Conservation (phyloP, 2,329 filamentous ascomycete species). For the Fusarium armeniacum region DNA sequence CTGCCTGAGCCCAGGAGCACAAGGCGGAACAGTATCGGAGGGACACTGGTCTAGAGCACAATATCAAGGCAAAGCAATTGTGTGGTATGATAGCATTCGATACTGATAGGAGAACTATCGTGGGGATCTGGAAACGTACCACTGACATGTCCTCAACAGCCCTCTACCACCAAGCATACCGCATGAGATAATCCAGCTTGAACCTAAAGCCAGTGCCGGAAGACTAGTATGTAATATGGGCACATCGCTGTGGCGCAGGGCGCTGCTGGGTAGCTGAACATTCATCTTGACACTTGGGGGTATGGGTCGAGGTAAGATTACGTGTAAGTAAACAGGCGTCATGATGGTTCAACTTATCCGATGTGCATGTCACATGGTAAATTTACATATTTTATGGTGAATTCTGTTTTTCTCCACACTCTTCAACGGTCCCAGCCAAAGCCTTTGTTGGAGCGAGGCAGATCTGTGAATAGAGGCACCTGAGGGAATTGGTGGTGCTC, state of each 20-base stretch:
- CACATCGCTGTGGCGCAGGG: conserved; percentile 28
- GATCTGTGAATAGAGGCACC: conserved; percentile 21
- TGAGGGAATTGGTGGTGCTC: conserved; percentile 20
- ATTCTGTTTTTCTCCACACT: conserved; percentile 4
- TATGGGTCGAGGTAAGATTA: conserved; percentile 20
- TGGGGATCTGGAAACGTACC: background rate
- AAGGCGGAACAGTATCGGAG: background rate
- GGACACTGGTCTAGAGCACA: background rate
- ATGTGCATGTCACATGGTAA: conserved; percentile 2
- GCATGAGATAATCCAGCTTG: conserved; percentile 5
- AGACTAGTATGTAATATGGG: conserved; percentile 17
- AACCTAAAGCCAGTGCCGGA: conserved; percentile 15
- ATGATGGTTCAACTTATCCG: conserved; percentile 18
- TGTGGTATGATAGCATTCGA: background rate
- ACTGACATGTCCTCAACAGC: conserved; percentile 6
- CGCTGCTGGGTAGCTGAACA: conserved; percentile 27
- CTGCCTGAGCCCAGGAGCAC: background rate
- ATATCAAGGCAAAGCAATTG: background rate
- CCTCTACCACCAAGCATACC: conserved; percentile 1
- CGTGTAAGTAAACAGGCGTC: conserved; percentile 19
- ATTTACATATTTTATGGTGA: background rate
- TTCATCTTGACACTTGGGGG: conserved; percentile 31
- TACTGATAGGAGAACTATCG: background rate
- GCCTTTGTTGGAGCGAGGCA: conserved; percentile 5
- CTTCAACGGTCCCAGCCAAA: conserved; percentile 1